Evolutionary conservation across 352 stramenopile species (phyloP), one percentile per base, ranked within the genome.

Genomic region (Achlya hypogyna): DNA sequence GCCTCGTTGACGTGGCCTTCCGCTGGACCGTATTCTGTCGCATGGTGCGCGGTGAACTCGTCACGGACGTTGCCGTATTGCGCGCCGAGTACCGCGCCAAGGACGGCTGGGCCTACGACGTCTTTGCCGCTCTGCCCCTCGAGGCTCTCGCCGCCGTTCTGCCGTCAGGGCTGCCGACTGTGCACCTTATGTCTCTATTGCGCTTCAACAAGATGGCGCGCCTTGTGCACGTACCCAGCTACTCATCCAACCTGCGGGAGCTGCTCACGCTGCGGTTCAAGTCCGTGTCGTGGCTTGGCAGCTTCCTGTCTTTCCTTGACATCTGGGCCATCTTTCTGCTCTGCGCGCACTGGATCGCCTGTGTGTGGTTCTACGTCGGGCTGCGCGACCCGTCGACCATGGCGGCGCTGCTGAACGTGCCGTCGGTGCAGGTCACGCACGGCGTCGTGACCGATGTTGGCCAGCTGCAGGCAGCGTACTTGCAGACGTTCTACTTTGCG

Each of bases 401-500:
- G 18, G 42, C 42, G 22, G 22, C 18, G 18, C 22, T 49, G 22
- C 22, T 49, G 22, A 20, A 12, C 4, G 2, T 9, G 31, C 49
- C 49, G 6, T 31, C 25, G 31, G 18, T 10, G 2, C 49, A 12
- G 1, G 49, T 56, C 12, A 10, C 8, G 2, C 10, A 12, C 25
- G 25, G 25, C 2, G 12, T 27, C 31, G 49, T 56, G 10, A 23
- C 25, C 8, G 9, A 12, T 2, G 42, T 51, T 9, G 51, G 28
- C 25, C 20, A 22, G 10, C 34, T 67, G 18, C 28, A 23, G 18
- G n/a, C 42, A 8, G 60, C 60, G 69, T 93, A 93, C 51, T 56
- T 90, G n/a, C 84, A 81, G 67, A 82, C 77, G n/a, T 64, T 92
- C 9, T 93, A 91, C 64, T 93, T 81, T 80, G 73, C 85, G 1